A percentile compares a stretch with the other conserved stretches of the same genome.
phyloP scores from a whole-genome alignment of 1,284 basidiomycete species.

The Cryptococcus sp. region DNA sequence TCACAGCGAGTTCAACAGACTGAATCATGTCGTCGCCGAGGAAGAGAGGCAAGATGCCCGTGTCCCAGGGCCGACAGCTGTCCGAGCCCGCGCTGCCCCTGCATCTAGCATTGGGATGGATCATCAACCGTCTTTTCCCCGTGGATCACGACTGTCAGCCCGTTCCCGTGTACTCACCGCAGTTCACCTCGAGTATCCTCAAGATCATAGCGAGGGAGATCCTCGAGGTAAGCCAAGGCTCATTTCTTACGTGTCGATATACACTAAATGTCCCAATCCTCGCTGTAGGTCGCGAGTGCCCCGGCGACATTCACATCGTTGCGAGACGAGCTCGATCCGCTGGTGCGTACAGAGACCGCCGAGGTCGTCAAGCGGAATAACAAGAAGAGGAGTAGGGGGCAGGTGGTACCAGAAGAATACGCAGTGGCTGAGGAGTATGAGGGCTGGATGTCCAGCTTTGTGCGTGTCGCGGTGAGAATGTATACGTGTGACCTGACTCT shows the following conservation, averaged over 20 bases:
- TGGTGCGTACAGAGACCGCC: constrained; percentile 29
- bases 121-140: constrained; percentile 33
- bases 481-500: not conserved
- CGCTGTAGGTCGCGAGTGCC: constrained; percentile 29
- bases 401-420: constrained; percentile 16
- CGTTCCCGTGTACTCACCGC: constrained; percentile 28
- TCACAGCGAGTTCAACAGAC: not conserved
- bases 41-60: constrained; percentile 6
- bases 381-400: constrained; percentile 28
- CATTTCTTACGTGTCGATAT: not conserved
- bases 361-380: constrained; percentile 20
- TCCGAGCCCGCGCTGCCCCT: constrained; percentile 31
- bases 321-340: constrained; percentile 25
- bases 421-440: constrained; percentile 21
- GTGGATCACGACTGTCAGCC: constrained; percentile 16
- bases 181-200: constrained; percentile 36
- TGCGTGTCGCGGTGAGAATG: constrained; percentile 15
- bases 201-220: constrained; percentile 38
- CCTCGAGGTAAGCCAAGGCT: constrained; percentile 39
- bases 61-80: constrained; percentile 8
- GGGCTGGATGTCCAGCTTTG: constrained; percentile 39
- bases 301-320: constrained; percentile 30
- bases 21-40: constrained; percentile 14
- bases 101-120: constrained; percentile 39
- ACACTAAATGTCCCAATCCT: not conserved